Evolutionary conservation across 352 stramenopile species (phyloP), one percentile per base, ranked within the genome.

Genomic region (Phytopythium chamaehyphon): DNA sequence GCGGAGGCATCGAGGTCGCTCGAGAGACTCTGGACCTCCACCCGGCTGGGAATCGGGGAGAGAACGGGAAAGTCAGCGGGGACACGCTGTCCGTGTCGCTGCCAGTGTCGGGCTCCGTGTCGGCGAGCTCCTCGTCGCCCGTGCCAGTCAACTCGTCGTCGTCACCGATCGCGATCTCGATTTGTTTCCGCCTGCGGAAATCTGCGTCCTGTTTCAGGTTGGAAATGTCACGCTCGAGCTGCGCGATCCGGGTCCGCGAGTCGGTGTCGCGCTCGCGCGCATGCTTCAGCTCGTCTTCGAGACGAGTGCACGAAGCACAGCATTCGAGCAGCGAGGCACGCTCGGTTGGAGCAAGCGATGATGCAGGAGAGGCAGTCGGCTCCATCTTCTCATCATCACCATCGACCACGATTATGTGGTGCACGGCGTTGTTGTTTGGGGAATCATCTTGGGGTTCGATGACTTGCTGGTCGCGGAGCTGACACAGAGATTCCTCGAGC

Each of bases 91-190:
- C 47, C 19, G 47, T 44, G 18, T 53, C 47, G 47, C 47, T 53
- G 4, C 14, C 31, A 21, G 47, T 53, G 47, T 51, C 45, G 26
- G 26, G 22, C 12, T 51, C 44, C 26, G 47, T 35, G 35, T 53
- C 47, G 35, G 35, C 47, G 31, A 53, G 24, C 31, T 51, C 28
- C n/a, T 48, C 49, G 23, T 48, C 33, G 21, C 33, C 52, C 75
- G 74, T 15, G 74, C 60, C 40, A 75, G 59, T 19, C 75, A 62
- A 15, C 83, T 67, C n/a, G 56, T 74, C 55, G 71, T 64, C 53
- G 71, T 59, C 48, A 61, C 57, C 9, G 51, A 54, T 47, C 23
- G 1, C 15, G 23, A 26, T 36, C 23, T 24, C 50, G 23, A 22
- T 43, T 18, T 10, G 40, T 28, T 51, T 53, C 21, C 10, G 51